Evolutionary conservation across 768 basidiomycete species (phyloP), one percentile per base, ranked within the genome.

Genomic region (Russula vinacea): DNA sequence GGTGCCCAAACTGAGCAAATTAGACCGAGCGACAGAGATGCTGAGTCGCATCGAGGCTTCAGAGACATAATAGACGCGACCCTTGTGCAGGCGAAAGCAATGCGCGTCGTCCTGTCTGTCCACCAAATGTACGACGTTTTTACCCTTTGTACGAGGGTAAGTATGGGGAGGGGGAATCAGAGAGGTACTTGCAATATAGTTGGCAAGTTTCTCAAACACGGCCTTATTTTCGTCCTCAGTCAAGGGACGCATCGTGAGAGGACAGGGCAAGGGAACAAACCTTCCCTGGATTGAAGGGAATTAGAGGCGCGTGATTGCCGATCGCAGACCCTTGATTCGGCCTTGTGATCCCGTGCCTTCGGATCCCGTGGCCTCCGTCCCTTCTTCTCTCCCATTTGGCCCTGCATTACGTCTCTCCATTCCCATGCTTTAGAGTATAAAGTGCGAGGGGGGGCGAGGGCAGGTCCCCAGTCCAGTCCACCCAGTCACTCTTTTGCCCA

Each of bases 171-270:
- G 42, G 24, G 4, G 19, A 35, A 14, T 40, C 13, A 3, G 45
- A 32, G 39, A 26, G 6, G 4, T 11, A 56, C 88, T 51, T 60
- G 94, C 93, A 71, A 99, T 91, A 76, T 97, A 99, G 77, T 97
- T 98, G 53, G 97, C 94, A 45, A 99, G 84, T 76, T 99, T 99
- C 45, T 90, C 88, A 71, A 98, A 99, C 16, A 98, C 91, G 0
- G 89, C 84, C 74, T 97, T 97, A 71, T 92, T 96, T 77, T 99
- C 96, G 64, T 97, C 94, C 75, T 98, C 92, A 29, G 96, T 98
- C 57, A 98, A 80, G 24, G 96, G 96, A 10, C 96, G 88, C 96
- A 98, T 97, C 37, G 49, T 50, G 26, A 11, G 7, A 50, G 24
- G 24, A 44, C 19, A 24, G 24, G 29, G 29, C 29, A 29, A 29